Percentiles rank a stretch among this genome's conserved stretches.
Evolutionary conservation across 495 filamentous ascomycete species (phyloP).

Genomic region (Acidomyces sp.): DNA sequence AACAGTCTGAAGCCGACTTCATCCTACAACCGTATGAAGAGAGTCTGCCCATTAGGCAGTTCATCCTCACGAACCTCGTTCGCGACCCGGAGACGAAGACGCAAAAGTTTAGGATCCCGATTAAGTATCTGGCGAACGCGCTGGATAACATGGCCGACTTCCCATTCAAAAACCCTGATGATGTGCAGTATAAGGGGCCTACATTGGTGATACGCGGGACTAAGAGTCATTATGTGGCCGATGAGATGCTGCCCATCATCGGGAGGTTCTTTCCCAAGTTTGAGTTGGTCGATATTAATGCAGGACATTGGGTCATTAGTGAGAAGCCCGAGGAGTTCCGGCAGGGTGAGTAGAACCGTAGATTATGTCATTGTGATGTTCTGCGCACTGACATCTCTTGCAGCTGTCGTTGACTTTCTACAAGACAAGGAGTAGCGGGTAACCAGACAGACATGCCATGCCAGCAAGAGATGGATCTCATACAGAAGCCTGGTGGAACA

Average conservation of each 20-base stretch:
- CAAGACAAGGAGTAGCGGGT: constrained; percentile 37
- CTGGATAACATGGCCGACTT: constrained; percentile 70
- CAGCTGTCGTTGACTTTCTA: constrained; percentile 41
- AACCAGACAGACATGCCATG: too few species aligned
- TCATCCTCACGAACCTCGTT: constrained; percentile 80
- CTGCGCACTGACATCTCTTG: constrained; percentile 4
- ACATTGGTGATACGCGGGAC: constrained; percentile 77
- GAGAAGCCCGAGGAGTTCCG: constrained; percentile 84
- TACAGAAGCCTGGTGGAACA: too few species aligned
- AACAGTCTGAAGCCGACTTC: constrained; percentile 62
- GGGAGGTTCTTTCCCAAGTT: constrained; percentile 84
- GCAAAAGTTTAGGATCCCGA: constrained; percentile 46
- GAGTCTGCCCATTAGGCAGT: constrained; percentile 69
- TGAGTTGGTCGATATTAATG: constrained; percentile 64
- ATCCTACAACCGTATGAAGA: constrained; percentile 69
- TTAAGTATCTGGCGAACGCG: constrained; percentile 41
- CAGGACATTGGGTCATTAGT: constrained; percentile 88
- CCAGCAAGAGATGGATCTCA: too few species aligned
- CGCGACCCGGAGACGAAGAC: constrained; percentile 34
- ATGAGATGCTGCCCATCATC: constrained; percentile 75
- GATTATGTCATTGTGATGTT: not conserved
- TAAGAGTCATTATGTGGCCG: constrained; percentile 69
- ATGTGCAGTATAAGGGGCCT: constrained; percentile 54
- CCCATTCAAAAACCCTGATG: constrained; percentile 56
- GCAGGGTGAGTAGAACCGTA: constrained; percentile 43